Evolutionary conservation across 1,284 basidiomycete species (phyloP), one percentile per base, ranked within the genome.

Genomic region (Sanghuangporus baumii): DNA sequence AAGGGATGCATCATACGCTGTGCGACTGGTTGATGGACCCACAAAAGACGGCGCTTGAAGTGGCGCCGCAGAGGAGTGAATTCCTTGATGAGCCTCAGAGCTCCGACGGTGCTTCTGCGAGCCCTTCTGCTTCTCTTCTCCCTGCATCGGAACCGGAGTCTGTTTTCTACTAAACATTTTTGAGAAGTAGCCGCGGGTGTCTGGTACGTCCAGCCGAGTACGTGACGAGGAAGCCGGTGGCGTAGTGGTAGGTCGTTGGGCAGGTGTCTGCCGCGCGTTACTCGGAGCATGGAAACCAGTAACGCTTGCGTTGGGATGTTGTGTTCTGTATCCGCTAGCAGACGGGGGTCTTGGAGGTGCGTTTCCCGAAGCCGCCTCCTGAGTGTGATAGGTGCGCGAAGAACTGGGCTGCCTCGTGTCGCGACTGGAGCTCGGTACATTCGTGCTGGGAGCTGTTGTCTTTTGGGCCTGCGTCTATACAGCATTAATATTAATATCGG

Each of bases 121-220:
- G 38, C 58, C 50, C 55, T 57, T 64, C 6, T 34, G 59, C 55
- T 57, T 64, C 41, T 64, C 63, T 51, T 64, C 63, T 50, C 12
- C 37, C 23, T 52, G 50, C n/a, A 43, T 37, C 9, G 26, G 43
- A 6, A 43, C 54, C 26, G 63, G 48, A 3, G 58, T 36, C n/a
- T 46, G 38, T 37, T 55, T 58, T 20, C 60, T 47, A 23, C 63
- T 43, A 37, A 65, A 65, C 63, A 65, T 65, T 38, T 65, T 65
- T 14, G 63, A 61, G 56, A 65, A 65, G 51, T 62, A 62, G 50
- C 50, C 38, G 16, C 59, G 56, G 26, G 55, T 48, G 34, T 60
- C 63, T 8, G 46, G 57, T 2, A 52, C 56, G 26, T 65, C 60
- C 18, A 58, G 37, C 16, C 60, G 63, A 18, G 38, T 57, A 16